Evolutionary conservation across 371 early-diverging fungal species (phyloP), one percentile per base, ranked within the genome.

Genomic region (Choanephora cucurbitarum): DNA sequence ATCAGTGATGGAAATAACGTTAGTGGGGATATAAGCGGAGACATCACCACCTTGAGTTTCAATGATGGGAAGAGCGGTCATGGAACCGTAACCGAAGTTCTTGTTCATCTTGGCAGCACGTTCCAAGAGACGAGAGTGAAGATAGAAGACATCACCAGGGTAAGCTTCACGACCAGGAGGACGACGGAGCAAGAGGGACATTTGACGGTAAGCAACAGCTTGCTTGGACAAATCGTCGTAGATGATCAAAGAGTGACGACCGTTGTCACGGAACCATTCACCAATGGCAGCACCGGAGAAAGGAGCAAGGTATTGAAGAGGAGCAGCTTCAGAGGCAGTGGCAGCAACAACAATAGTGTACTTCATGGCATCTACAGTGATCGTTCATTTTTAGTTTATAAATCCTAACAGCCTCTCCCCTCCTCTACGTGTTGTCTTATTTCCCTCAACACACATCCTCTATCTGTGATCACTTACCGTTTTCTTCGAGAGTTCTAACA

Each of bases 21-120:
- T 96, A 76, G 96, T 96, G 60, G 96, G 96, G 83, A 96, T 96
- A 84, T 96, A 96, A 45, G 96, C 96, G 64, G 95, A 95, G 73
- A 96, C 96, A 88, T 95, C 96, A 80, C 96, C 96, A 84, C 96
- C 96, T 85, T 95, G 95, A 69, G 96, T 96, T 80, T 96, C 96
- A 82, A 96, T 95, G 73, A 96, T 90, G 77, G 96, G 96, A 59
- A 96, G 88, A 52, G 96, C 96, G 51, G 96, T 96, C 85, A 96
- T 82, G 72, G 95, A 94, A 75, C 95, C 95, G 62, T 86, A 88
- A 62, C 94, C 94, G 74, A 89, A 87, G 72, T 79, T 75, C 83
- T 91, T 88, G 90, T 90, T 93, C 92, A 96, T 91, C 89, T 96
- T 96, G 81, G 95, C 95, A 52, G 96, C 93, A 82, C 96, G 93